Percentiles rank a stretch among this genome's conserved stretches.
phyloP scores from a whole-genome alignment of 768 basidiomycete species.

The Rhizopogon rudus region DNA sequence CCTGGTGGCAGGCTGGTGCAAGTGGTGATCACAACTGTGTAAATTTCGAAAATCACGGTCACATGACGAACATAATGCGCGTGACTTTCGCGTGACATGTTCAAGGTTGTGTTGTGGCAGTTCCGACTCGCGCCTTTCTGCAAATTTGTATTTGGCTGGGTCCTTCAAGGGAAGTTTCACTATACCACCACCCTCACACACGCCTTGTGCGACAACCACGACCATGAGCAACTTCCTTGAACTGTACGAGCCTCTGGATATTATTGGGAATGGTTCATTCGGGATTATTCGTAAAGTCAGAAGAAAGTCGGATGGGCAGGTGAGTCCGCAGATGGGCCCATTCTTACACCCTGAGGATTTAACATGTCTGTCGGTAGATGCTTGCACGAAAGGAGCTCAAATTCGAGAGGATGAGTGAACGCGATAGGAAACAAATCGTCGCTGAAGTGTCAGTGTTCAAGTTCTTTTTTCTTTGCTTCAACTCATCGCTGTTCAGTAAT shows the following conservation, averaged over 20 bases:
- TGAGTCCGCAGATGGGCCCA: conserved; percentile 32
- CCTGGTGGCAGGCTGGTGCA: too few species aligned
- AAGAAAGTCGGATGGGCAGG: conserved; percentile 76
- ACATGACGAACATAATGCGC: conserved; percentile 15
- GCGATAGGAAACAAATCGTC: conserved; percentile 94
- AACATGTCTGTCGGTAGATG: conserved; percentile 36
- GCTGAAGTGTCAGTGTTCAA: conserved; percentile 83
- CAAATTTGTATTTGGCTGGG: conserved; percentile 19
- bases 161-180: not conserved
- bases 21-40: too few species aligned
- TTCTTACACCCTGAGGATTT: not conserved
- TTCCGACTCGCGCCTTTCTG: conserved; percentile 6
- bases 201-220: conserved; percentile 3
- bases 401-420: conserved; percentile 94
- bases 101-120: conserved; percentile 8
- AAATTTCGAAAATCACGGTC: conserved; percentile 15
- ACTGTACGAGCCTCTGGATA: conserved; percentile 80
- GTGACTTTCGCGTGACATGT: conserved; percentile 22
- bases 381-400: conserved; percentile 95
- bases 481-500: conserved; percentile 48
- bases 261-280: conserved; percentile 97
- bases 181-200: not conserved
- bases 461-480: not conserved
- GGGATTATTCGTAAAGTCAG: conserved; percentile 95
- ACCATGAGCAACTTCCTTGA: conserved; percentile 49